Percentiles rank a stretch among this genome's conserved stretches.
Conservation (phyloP, 805 yeast genomes). For the Myxozyma lipomycoides region DNA sequence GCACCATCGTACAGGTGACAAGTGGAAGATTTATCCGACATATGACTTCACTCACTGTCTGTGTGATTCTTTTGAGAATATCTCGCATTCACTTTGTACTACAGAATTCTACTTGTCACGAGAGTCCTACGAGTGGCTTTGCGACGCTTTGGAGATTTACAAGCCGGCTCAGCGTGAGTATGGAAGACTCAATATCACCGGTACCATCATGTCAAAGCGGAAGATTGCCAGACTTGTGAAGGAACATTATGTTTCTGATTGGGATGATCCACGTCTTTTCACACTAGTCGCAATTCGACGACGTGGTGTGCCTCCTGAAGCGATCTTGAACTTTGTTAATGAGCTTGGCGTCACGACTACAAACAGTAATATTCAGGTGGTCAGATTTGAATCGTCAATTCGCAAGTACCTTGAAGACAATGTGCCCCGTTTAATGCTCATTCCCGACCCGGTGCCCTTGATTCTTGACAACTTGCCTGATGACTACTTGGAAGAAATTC, state of each 20-base stretch:
- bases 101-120: slow-evolving; percentile 89
- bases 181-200: slow-evolving; percentile 92
- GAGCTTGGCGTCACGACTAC: slow-evolving; percentile 96
- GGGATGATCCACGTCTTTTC: slow-evolving; percentile 98
- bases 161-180: slow-evolving; percentile 99
- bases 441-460: slow-evolving; percentile 80
- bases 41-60: slow-evolving; percentile 98
- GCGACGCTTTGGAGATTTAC: slow-evolving; percentile 90
- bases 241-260: slow-evolving; percentile 77
- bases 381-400: slow-evolving; percentile 83
- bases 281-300: slow-evolving; percentile 92
- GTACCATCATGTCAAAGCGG: slow-evolving; percentile 91
- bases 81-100: slow-evolving; percentile 93
- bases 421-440: slow-evolving; percentile 92
- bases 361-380: slow-evolving; percentile 83
- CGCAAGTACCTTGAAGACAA: slow-evolving; percentile 83
- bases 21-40: slow-evolving; percentile 98
- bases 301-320: slow-evolving; percentile 99
- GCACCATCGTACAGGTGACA: slow-evolving; percentile 94
- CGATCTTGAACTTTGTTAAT: slow-evolving; percentile 85
- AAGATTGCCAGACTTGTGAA: slow-evolving; percentile 90
- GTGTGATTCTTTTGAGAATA: slow-evolving; percentile 95
- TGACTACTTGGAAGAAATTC: slow-evolving; percentile 63
- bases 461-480: slow-evolving; percentile 77
- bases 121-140: slow-evolving; percentile 97